Evolutionary conservation across 805 yeast genomes (phyloP).

Genomic region (Sugiyamaella mastotermitis): DNA sequence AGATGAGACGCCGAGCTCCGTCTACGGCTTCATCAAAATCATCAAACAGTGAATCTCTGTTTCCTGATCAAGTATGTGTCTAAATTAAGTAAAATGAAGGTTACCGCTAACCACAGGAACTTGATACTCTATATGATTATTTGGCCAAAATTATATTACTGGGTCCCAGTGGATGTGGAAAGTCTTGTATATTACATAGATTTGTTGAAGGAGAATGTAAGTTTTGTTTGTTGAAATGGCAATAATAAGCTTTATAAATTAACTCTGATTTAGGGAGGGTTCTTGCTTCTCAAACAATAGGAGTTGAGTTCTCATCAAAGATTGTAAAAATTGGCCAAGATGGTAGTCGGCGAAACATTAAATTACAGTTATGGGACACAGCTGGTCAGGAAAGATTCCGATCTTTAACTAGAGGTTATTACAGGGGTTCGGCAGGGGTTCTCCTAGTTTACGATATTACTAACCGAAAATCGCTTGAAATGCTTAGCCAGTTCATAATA

Average conservation of each 20-base stretch:
- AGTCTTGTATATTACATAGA: constrained; percentile 40
- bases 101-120: constrained; percentile 17
- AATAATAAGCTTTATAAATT: neutral
- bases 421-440: constrained; percentile 94
- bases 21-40: constrained; percentile 21
- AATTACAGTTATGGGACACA: constrained; percentile 74
- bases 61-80: constrained; percentile 14
- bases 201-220: constrained; percentile 33
- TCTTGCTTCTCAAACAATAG: constrained; percentile 33
- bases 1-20: constrained; percentile 22
- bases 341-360: neutral
- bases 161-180: constrained; percentile 45
- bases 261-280: constrained; percentile 24
- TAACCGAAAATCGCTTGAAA: constrained; percentile 77
- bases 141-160: constrained; percentile 35
- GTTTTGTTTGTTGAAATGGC: constrained; percentile 9
- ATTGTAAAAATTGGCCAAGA: constrained; percentile 30
- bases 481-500: constrained; percentile 80
- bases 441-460: constrained; percentile 85
- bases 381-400: constrained; percentile 96
- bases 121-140: constrained; percentile 29
- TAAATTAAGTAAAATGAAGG: neutral
- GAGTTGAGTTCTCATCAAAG: constrained; percentile 36
- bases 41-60: constrained; percentile 15
- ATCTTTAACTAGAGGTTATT: constrained; percentile 90